Evolutionary conservation across 2,329 filamentous ascomycete genomes (phyloP).

Genomic region (Zelopaecilomyces penicillatus): DNA sequence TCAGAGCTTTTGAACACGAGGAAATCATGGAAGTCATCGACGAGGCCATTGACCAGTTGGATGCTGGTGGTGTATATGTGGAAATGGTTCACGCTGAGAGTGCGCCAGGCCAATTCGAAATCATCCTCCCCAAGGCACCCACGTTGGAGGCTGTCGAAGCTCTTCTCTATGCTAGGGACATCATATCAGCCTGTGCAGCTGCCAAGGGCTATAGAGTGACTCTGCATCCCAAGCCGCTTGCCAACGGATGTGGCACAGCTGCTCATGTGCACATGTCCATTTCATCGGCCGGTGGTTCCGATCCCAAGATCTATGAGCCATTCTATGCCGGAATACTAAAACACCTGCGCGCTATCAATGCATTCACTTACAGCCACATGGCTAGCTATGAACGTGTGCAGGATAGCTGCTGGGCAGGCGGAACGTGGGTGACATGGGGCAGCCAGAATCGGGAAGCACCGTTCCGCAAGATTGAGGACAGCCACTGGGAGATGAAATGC

Average conservation of each 20-base stretch:
- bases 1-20: slow-evolving; percentile 53
- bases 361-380: slow-evolving; percentile 59
- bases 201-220: slow-evolving; percentile 58
- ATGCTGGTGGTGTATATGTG: slow-evolving; percentile 53
- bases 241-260: slow-evolving; percentile 51
- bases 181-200: slow-evolving; percentile 57
- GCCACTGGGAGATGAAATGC: slow-evolving; percentile 71
- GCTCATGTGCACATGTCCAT: slow-evolving; percentile 65
- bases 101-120: slow-evolving; percentile 67
- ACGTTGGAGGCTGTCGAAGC: slow-evolving; percentile 63
- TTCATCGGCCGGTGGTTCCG: slow-evolving; percentile 32
- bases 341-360: slow-evolving; percentile 57
- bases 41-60: slow-evolving; percentile 55
- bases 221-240: slow-evolving; percentile 63
- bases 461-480: slow-evolving; percentile 55
- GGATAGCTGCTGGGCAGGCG: slow-evolving; percentile 70
- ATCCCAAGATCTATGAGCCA: slow-evolving; percentile 41
- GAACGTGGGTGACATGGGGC: slow-evolving; percentile 71
- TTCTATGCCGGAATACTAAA: slow-evolving; percentile 67
- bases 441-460: slow-evolving; percentile 72
- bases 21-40: slow-evolving; percentile 50
- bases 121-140: slow-evolving; percentile 56
- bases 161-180: slow-evolving; percentile 61
- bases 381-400: slow-evolving; percentile 60
- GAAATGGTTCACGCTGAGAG: slow-evolving; percentile 70